Conservation (phyloP, 129 eudicot genomes). For the Centella asiatica region DNA sequence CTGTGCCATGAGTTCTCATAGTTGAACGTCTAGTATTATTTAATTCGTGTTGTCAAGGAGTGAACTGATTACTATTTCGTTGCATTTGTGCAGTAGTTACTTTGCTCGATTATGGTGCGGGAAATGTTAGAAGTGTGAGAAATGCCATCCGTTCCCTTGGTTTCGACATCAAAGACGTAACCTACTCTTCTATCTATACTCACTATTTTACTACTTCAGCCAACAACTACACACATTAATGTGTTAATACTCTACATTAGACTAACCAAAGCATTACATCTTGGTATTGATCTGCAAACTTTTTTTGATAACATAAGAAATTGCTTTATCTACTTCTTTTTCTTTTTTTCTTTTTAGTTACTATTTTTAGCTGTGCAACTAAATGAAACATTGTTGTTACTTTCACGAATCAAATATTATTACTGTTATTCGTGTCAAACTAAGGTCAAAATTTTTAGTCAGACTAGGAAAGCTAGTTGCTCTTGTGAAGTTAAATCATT, state of each 20-base stretch:
- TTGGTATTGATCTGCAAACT: neutral
- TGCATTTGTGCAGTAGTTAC: constrained; percentile 50
- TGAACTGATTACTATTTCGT: neutral
- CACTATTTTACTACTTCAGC: neutral
- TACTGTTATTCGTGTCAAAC: neutral
- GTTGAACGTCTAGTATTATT: neutral
- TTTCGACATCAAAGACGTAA: constrained; percentile 70
- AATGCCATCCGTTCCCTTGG: constrained; percentile 89
- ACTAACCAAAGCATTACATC: no score
- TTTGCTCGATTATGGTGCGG: constrained; percentile 95
- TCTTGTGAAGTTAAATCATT: neutral
- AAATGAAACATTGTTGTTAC: neutral
- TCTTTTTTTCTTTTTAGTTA: no score
- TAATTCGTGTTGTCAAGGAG: neutral
- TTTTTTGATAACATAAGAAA: neutral
- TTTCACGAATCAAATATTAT: neutral
- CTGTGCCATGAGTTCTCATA: no score
- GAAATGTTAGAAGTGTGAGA: constrained; percentile 89
- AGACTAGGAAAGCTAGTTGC: neutral
- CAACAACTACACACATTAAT: no score
- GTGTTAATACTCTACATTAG: no score
- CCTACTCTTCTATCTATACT: neutral
- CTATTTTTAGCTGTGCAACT: no score
- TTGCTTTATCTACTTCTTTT: no score
- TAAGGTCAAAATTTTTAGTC: neutral